phyloP scores from a whole-genome alignment of 768 basidiomycete species.

The Suillus luteus region DNA sequence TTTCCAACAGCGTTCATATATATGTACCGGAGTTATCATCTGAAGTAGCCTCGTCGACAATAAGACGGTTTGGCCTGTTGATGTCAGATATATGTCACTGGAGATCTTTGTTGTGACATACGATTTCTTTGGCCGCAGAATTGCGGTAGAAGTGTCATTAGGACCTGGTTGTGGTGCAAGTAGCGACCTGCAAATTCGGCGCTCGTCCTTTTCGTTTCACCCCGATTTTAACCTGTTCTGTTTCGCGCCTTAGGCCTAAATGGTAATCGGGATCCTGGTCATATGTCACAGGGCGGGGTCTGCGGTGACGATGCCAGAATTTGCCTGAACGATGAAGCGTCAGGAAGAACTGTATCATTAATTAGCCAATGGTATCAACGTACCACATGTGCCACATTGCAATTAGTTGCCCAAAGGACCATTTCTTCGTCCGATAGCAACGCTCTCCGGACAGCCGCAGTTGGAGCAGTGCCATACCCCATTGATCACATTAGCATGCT shows the following conservation, averaged over 20 bases:
- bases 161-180: slow-evolving; percentile 74
- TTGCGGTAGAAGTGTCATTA: slow-evolving; percentile 92
- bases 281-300: slow-evolving; percentile 80
- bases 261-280: slow-evolving; percentile 76
- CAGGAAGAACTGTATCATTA: slow-evolving; percentile 11
- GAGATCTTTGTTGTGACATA: slow-evolving; percentile 43
- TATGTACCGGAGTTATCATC: slow-evolving; percentile 94
- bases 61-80: slow-evolving; percentile 89
- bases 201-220: slow-evolving; percentile 51
- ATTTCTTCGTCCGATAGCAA: slow-evolving; percentile 84
- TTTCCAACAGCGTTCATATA: slow-evolving; percentile 27
- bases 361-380: slow-evolving; percentile 31
- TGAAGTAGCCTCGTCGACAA: slow-evolving; percentile 90
- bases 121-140: slow-evolving; percentile 98
- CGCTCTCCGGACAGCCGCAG: slow-evolving; percentile 86
- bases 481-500: slow-evolving; percentile 78
- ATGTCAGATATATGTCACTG: slow-evolving; percentile 23
- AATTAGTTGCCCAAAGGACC: slow-evolving; percentile 89
- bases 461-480: slow-evolving; percentile 96
- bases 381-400: slow-evolving; percentile 92
- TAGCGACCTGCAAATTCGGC: slow-evolving; percentile 23
- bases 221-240: slow-evolving; percentile 53
- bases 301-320: slow-evolving; percentile 85
- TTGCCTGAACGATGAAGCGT: slow-evolving; percentile 56
- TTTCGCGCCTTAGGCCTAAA: slow-evolving; percentile 52